Evolutionary conservation across 177 flowering plant genomes (phyloP), one percentile per base, ranked within the genome.

Genomic region (Vitis hybrid): DNA sequence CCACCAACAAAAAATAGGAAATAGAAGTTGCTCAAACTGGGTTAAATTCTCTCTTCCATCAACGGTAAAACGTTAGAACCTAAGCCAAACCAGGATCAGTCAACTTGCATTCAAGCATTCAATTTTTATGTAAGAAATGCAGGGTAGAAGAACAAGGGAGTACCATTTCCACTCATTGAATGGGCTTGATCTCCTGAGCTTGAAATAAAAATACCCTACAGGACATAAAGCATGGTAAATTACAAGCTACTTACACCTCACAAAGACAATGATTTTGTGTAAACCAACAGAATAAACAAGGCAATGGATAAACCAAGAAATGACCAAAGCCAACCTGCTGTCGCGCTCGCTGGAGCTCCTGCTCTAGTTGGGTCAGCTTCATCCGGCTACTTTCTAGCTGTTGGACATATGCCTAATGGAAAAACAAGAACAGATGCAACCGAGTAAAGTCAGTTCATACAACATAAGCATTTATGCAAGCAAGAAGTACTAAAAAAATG

Each of bases 131-230:
- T 35, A 35, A 35, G 19, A 62, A 49, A 69, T 27, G 16, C 13
- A 15, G 65, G 9, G 63, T 11, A 52, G 50, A 67, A 55, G 56
- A 60, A 69, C 60, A 13, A 40, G 60, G 19, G 18, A 48, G 54
- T 81, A 87, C 88, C 88, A 82, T 83, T 85, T 83, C 91, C 91
- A 81, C 87, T 76, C 75, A 75, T 75, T 14, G 91, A 84, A 76
- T 88, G 88, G n/a, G 84, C 66, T 69, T 84, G 89, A 65, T 88
- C 89, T 66, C 91, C 91, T 7, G 88, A 74, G 76, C 89, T 85
- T 78, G 91, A 86, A 68, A 88, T 86, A 64, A 86, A 88, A 32
- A 86, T 82, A n/a, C 91, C 91, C 91, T 88, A 60, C 60, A 75
- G 18, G 14, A 62, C 10, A 65, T 54, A 16, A 19, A 67, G 48